phyloP scores from a whole-genome alignment of 768 basidiomycete genomes.

The Leucocoprinus birnbaumii region DNA sequence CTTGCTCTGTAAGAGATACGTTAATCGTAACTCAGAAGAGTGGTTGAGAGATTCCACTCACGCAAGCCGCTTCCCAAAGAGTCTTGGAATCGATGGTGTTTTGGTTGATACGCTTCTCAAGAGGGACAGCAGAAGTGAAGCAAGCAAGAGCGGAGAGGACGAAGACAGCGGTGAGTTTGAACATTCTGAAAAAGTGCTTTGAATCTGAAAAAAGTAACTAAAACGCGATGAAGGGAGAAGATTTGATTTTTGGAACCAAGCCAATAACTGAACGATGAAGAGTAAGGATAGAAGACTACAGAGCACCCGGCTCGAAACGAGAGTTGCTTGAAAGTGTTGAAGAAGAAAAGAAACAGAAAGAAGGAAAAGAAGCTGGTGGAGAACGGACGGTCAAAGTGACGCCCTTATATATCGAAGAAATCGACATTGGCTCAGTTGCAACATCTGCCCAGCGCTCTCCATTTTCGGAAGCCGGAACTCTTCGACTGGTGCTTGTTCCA shows the following conservation, averaged over 20 bases:
- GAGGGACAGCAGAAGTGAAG: constrained; percentile 28
- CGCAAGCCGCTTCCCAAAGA: constrained; percentile 52
- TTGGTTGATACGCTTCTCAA: constrained; percentile 48
- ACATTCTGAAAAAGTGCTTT: constrained; percentile 18
- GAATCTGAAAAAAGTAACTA: constrained; percentile 12
- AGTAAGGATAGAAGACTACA: constrained; percentile 3
- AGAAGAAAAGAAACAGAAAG: constrained; percentile 5
- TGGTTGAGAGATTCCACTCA: constrained; percentile 26
- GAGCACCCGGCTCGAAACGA: constrained; percentile 28
- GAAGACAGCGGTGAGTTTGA: constrained; percentile 25
- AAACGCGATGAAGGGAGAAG: constrained; percentile 11
- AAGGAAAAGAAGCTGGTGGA: constrained; percentile 1
- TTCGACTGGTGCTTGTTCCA: background rate
- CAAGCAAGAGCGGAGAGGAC: constrained; percentile 27
- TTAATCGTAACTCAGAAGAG: background rate
- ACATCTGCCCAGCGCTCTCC: too few species aligned
- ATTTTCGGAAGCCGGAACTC: background rate
- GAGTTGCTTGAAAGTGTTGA: constrained; percentile 11
- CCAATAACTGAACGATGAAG: constrained; percentile 1
- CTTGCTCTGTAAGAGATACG: constrained; percentile 30
- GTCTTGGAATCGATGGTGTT: constrained; percentile 42
- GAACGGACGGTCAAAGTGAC: background rate
- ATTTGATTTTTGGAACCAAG: constrained; percentile 7
- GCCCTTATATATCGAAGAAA: background rate
- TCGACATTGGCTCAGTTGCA: too few species aligned